Base-by-base conservation (phyloP, 495 filamentous ascomycete genomes). In the Cercophora scortea region DNA sequence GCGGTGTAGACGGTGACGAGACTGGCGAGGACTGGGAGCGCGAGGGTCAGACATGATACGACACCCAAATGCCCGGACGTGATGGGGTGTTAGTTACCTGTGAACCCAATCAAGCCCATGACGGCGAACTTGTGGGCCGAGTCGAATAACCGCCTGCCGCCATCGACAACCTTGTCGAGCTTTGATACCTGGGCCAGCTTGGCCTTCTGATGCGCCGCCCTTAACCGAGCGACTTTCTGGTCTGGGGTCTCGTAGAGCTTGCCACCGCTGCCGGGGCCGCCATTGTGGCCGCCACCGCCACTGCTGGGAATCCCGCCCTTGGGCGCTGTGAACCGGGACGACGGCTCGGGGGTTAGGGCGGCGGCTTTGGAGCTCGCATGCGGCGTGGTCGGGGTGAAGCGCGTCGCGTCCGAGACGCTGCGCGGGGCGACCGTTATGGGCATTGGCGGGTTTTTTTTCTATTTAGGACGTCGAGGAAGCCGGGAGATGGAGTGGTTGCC, bases 321-420 rank as follows among this genome's bases (percentile, higher is more conserved):
- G 76, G 68, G 77, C 74, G 62, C 82, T 81, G 72, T 87, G 84
- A 52, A 88, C 84, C 57, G 43, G 12, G 63, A 25, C 25, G 25
- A 25, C 25, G 5, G 25, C 25, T 25, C 25, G 25, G 25, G 25
- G 25, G 25, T 5, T 25, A 5, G 57, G n/a, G 48, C 62, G 47
- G 68, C 66, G 46, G 81, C 65, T 62, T 88, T 87, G 58, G 86
- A 84, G 69, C 78, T 79, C 56, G 89, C 90, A 75, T 95, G 90
- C 13, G 90, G 91, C 47, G 85, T 87, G 40, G 89, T 95, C 33
- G 91, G 81, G 47, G 92, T 97, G 79, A 98, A 98, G 55, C 92
- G 84, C 65, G 93, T 98, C 53, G 93, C 90, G 73, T 96, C 93
- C 57, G 82, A 83, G 65, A 90, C 85, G 71, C 88, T 91, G 69